These are phyloP conservation scores for Trapa bicornis DNA, from an alignment of 345 rosid species.

Conservation along the genomic window DNA sequence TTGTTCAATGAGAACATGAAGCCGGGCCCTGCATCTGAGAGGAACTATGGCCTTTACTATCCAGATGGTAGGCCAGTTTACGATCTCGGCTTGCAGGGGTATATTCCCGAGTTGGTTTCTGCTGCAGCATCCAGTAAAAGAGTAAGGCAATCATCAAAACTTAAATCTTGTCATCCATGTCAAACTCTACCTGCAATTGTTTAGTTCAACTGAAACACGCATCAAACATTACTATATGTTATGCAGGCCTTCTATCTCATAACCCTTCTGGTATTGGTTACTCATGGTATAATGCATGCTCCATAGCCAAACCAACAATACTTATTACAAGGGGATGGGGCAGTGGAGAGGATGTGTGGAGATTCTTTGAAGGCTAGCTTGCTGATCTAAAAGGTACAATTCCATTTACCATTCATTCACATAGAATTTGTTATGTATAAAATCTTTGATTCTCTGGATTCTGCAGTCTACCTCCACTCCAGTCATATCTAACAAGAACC, in stretches of 20 bases:
- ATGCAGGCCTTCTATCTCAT: not conserved
- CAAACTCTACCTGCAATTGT: not conserved
- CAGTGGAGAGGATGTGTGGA: not conserved
- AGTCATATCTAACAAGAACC: not conserved
- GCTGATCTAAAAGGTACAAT: not conserved
- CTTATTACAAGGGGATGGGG: not conserved
- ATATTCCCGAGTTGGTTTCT: constrained; percentile 53
- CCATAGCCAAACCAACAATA: not conserved
- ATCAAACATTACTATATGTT: not conserved
- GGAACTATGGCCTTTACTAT: constrained; percentile 77
- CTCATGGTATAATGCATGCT: not conserved
- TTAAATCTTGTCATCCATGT: not conserved
- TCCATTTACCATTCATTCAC: not conserved
- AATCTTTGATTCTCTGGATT: not conserved
- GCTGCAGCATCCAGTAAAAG: constrained; percentile 17
- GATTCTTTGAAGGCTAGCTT: not conserved
- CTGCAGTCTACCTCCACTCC: not conserved
- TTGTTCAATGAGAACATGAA: constrained; percentile 84
- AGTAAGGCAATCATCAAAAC: constrained; percentile 22
- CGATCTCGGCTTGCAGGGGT: constrained; percentile 49
- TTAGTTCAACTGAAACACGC: not conserved
- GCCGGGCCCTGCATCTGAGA: constrained; percentile 78
- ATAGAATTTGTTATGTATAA: not conserved
- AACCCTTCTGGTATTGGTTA: not conserved
- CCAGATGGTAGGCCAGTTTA: constrained; percentile 83